Percentiles rank a stretch among this genome's conserved stretches.
Conservation (phyloP, 208 protist genomes). For the Blechomonas ayalai region DNA sequence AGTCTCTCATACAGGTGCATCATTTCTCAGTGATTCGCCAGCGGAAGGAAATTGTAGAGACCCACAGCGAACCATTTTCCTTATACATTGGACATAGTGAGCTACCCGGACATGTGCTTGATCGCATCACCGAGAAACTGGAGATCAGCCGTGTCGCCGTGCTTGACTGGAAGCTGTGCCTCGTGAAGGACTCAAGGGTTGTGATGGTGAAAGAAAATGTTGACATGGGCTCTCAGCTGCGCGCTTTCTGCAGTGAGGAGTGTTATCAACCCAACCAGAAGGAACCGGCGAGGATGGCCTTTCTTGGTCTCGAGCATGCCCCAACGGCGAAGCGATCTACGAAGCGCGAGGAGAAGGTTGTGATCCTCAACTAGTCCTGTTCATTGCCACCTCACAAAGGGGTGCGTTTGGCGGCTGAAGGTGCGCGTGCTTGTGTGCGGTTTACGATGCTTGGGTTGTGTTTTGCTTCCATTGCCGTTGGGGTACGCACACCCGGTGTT, state of each 20-base stretch:
- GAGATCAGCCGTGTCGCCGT: slow-evolving; percentile 57
- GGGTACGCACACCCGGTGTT: too few relatives aligned
- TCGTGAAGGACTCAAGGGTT: slow-evolving; percentile 68
- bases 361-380: slow-evolving; percentile 58
- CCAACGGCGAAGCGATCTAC: slow-evolving; percentile 37
- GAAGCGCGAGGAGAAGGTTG: slow-evolving; percentile 62
- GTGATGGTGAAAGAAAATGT: slow-evolving; percentile 42
- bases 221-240: slow-evolving; percentile 57
- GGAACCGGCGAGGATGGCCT: slow-evolving; percentile 62
- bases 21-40: slow-evolving; percentile 75
- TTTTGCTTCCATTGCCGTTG: too few relatives aligned
- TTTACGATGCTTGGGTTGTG: too few relatives aligned
- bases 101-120: slow-evolving; percentile 34
- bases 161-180: slow-evolving; percentile 79
- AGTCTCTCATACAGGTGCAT: slow-evolving; percentile 62
- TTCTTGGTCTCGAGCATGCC: slow-evolving; percentile 81
- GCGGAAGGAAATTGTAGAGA: slow-evolving; percentile 54
- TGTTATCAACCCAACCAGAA: slow-evolving; percentile 53
- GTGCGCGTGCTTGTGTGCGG: too few relatives aligned
- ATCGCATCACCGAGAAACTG: slow-evolving; percentile 65
- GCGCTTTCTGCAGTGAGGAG: slow-evolving; percentile 35
- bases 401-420: too few relatives aligned
- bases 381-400: neutral
- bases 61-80: slow-evolving; percentile 80
- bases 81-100: slow-evolving; percentile 68